Evolutionary conservation across 345 rosid genomes (phyloP).

Genomic region (Murraya koenigii): DNA sequence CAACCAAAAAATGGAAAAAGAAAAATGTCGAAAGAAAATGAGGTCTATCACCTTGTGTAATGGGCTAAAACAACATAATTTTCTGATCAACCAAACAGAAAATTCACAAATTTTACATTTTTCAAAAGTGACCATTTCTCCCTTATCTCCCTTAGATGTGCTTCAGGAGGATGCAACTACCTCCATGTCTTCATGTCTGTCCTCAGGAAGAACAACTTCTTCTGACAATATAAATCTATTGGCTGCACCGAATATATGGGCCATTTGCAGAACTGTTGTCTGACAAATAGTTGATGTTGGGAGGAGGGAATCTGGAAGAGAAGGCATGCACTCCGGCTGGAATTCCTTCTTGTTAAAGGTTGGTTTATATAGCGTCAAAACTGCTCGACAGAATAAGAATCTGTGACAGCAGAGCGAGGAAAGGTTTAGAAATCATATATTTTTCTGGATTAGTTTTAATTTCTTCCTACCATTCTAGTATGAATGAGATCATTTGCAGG

Average conservation of each 20-base stretch:
- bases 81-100: background rate
- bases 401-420: constrained; percentile 35
- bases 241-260: constrained; percentile 53
- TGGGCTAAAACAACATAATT: background rate
- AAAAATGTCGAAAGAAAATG: background rate
- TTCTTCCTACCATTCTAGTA: background rate
- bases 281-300: constrained; percentile 48
- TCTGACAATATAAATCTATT: constrained; percentile 56
- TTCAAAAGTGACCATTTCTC: background rate
- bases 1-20: background rate
- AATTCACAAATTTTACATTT: background rate
- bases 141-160: background rate
- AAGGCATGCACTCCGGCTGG: constrained; percentile 72
- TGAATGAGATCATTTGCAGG: background rate
- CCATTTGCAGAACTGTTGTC: constrained; percentile 51
- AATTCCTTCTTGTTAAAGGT: constrained; percentile 56
- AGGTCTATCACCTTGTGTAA: background rate
- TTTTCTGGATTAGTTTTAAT: background rate
- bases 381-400: constrained; percentile 77
- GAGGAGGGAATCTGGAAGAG: constrained; percentile 50
- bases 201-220: constrained; percentile 30
- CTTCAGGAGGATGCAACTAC: constrained; percentile 21
- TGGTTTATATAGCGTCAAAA: constrained; percentile 49
- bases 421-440: background rate
- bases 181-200: constrained; percentile 18